Conservation (phyloP, 2,329 filamentous ascomycete species). For the Botryotinia narcissicola region DNA sequence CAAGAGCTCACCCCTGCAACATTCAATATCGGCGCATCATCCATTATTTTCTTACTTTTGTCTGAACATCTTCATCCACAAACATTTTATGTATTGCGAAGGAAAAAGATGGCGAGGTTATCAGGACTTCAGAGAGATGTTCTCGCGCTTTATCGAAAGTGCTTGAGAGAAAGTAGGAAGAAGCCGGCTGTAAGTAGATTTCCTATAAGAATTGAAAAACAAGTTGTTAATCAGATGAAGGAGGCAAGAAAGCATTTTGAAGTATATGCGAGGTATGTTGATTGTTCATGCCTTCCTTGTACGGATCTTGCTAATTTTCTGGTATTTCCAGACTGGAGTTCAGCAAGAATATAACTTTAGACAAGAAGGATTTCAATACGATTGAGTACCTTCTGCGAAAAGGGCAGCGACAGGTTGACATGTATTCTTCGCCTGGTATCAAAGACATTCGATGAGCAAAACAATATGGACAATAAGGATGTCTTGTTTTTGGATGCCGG, state of each 20-base stretch:
- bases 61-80: not conserved
- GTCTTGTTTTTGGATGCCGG: not conserved
- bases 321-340: constrained; percentile 66
- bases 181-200: constrained; percentile 66
- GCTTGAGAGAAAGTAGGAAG: constrained; percentile 73
- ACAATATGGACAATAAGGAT: not conserved
- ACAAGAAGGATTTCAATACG: constrained; percentile 67
- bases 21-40: not conserved
- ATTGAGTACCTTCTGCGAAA: constrained; percentile 68
- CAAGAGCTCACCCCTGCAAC: not conserved
- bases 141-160: constrained; percentile 79
- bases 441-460: constrained; percentile 51
- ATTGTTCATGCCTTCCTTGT: not conserved
- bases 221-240: constrained; percentile 40
- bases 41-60: not conserved
- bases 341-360: constrained; percentile 56
- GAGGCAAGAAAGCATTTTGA: constrained; percentile 59
- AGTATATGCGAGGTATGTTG: constrained; percentile 58
- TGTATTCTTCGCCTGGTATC: constrained; percentile 63
- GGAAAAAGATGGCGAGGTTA: constrained; percentile 46
- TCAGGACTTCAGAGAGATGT: constrained; percentile 93
- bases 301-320: not conserved
- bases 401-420: constrained; percentile 64
- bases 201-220: not conserved
- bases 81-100: not conserved